A percentile compares a stretch with the other conserved stretches of the same genome.
Evolutionary conservation across 768 basidiomycete species (phyloP).

Genomic region (Dendrothele bispora): DNA sequence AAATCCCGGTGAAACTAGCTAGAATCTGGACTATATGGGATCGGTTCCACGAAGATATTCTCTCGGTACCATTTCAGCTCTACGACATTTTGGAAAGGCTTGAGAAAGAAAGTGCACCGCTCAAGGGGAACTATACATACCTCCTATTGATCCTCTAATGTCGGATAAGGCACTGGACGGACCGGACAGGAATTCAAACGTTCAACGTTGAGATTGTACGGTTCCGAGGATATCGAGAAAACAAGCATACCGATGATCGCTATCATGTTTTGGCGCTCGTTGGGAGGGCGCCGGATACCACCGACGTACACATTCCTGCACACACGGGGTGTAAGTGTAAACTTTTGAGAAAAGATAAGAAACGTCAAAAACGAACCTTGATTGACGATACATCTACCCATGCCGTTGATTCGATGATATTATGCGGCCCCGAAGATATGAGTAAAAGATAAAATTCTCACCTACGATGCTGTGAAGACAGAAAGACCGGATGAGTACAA

Average conservation of each 20-base stretch:
- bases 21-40: slow-evolving; percentile 2
- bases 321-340: slow-evolving; percentile 2
- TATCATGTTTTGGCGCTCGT: slow-evolving; percentile 26
- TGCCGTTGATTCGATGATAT: neutral
- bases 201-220: too few species aligned
- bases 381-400: slow-evolving; percentile 77
- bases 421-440: slow-evolving; percentile 1
- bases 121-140: slow-evolving; percentile 30
- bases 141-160: slow-evolving; percentile 73
- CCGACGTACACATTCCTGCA: slow-evolving; percentile 68
- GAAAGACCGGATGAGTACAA: neutral
- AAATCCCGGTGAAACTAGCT: neutral
- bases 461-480: slow-evolving; percentile 84
- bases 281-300: slow-evolving; percentile 54
- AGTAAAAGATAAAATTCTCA: slow-evolving; percentile 31
- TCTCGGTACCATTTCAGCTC: slow-evolving; percentile 81
- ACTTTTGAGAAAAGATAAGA: neutral
- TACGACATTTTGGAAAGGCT: slow-evolving; percentile 24
- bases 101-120: neutral
- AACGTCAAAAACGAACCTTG: slow-evolving; percentile 45
- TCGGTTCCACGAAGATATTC: slow-evolving; percentile 60
- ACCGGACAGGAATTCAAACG: too few species aligned
- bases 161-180: slow-evolving; percentile 77
- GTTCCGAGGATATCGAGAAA: neutral
- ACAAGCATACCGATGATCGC: slow-evolving; percentile 55